A percentile compares a stretch with the other conserved stretches of the same genome.
Conservation (phyloP, 1,284 basidiomycete species). For the Trichosporon faecale region DNA sequence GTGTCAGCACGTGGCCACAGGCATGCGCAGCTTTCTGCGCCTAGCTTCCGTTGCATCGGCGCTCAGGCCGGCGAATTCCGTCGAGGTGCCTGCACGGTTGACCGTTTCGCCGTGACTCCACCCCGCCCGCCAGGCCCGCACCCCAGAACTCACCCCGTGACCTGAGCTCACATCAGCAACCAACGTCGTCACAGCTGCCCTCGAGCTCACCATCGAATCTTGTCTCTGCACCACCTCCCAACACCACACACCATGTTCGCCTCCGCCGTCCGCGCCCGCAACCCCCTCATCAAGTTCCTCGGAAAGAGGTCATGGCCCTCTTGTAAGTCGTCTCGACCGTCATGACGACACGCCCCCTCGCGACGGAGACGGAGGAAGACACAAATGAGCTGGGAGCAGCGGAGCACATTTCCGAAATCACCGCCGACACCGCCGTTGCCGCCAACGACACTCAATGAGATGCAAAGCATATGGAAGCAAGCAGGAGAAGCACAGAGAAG, state of each 20-base stretch:
- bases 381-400: background rate
- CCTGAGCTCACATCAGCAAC: background rate
- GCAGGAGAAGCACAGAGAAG: background rate
- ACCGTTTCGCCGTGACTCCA: conserved; percentile 9
- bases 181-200: background rate
- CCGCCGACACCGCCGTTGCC: background rate
- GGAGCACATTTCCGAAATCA: background rate
- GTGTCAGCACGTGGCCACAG: background rate
- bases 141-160: background rate
- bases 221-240: background rate
- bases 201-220: background rate
- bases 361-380: background rate
- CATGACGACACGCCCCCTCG: background rate
- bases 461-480: background rate
- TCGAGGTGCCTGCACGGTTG: background rate
- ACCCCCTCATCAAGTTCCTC: conserved; percentile 74
- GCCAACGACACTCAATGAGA: background rate
- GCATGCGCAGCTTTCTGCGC: background rate
- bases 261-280: conserved; percentile 39
- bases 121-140: background rate
- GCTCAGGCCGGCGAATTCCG: conserved; percentile 8
- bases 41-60: background rate
- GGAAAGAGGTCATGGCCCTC: conserved; percentile 63
- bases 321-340: conserved; percentile 52
- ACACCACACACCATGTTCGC: conserved; percentile 31